phyloP scores from a whole-genome alignment of 164 flowering plant species.

The Magnolia changhungtana region DNA sequence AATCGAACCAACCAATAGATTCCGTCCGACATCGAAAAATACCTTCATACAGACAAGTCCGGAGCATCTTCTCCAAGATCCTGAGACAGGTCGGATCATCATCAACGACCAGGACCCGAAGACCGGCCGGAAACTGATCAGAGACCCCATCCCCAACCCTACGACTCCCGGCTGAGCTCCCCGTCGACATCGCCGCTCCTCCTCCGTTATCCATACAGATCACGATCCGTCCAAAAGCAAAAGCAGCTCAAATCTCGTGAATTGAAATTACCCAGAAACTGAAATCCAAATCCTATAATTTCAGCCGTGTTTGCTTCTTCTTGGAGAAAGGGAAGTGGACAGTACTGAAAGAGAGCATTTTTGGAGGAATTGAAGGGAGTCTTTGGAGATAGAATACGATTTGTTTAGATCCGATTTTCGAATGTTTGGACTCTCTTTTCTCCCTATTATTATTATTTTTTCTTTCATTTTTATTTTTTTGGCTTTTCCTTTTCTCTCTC shows the following conservation, averaged over 20 bases:
- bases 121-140: slow-evolving; percentile 82
- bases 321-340: not conserved
- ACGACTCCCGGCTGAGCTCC: slow-evolving; percentile 17
- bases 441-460: not conserved
- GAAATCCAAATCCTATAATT: not conserved
- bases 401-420: not conserved
- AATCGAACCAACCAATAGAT: not conserved
- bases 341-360: not conserved
- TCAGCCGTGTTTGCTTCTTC: not conserved
- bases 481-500: not conserved
- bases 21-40: not conserved
- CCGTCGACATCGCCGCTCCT: slow-evolving; percentile 5
- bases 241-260: not conserved
- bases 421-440: not conserved
- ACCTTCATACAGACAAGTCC: slow-evolving; percentile 80
- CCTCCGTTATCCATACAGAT: slow-evolving; percentile 6
- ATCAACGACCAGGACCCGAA: slow-evolving; percentile 91
- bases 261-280: not conserved
- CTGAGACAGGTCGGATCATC: slow-evolving; percentile 93
- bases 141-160: slow-evolving; percentile 34
- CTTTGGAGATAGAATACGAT: not conserved
- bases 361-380: not conserved
- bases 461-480: no score
- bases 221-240: not conserved
- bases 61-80: slow-evolving; percentile 93